Evolutionary conservation across 2,329 filamentous ascomycete species (phyloP).

Genomic region (Colletotrichum lentis): DNA sequence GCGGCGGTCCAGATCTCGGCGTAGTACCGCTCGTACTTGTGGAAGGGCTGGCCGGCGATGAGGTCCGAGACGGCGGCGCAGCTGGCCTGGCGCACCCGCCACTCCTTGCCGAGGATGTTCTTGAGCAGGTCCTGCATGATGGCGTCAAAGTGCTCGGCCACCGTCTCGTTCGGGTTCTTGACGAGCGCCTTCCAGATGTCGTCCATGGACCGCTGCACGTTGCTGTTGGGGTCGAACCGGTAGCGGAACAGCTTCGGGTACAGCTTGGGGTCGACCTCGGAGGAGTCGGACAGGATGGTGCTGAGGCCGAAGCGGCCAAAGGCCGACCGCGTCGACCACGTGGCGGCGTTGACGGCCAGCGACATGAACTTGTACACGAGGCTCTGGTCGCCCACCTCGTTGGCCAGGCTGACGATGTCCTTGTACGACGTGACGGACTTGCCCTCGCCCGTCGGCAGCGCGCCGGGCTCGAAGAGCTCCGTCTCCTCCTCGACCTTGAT

Average conservation of each 20-base stretch:
- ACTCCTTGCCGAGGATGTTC: slow-evolving; percentile 88
- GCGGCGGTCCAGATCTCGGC: slow-evolving; percentile 84
- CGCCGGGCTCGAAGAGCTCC: slow-evolving; percentile 90
- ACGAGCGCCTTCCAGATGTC: slow-evolving; percentile 98
- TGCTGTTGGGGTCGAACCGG: slow-evolving; percentile 91
- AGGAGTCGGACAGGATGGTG: slow-evolving; percentile 89
- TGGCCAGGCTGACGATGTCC: slow-evolving; percentile 94
- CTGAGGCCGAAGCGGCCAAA: slow-evolving; percentile 95
- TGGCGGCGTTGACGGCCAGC: slow-evolving; percentile 91
- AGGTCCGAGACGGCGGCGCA: slow-evolving; percentile 90
- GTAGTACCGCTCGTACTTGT: slow-evolving; percentile 84
- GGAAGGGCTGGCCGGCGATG: slow-evolving; percentile 78
- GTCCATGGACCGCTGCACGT: slow-evolving; percentile 94
- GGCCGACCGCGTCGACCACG: slow-evolving; percentile 96
- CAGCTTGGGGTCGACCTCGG: slow-evolving; percentile 87
- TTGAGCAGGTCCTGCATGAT: slow-evolving; percentile 89
- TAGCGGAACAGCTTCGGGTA: slow-evolving; percentile 96
- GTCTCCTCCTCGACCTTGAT: slow-evolving; percentile 91
- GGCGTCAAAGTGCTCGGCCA: slow-evolving; percentile 83
- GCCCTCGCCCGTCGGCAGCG: slow-evolving; percentile 87
- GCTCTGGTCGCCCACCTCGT: slow-evolving; percentile 93
- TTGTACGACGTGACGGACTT: slow-evolving; percentile 94
- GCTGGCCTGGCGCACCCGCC: slow-evolving; percentile 91
- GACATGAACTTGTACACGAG: slow-evolving; percentile 99
- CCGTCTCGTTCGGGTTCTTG: slow-evolving; percentile 79